Conservation (phyloP, 2,329 filamentous ascomycete species). For the Lasiodiplodia sp. region DNA sequence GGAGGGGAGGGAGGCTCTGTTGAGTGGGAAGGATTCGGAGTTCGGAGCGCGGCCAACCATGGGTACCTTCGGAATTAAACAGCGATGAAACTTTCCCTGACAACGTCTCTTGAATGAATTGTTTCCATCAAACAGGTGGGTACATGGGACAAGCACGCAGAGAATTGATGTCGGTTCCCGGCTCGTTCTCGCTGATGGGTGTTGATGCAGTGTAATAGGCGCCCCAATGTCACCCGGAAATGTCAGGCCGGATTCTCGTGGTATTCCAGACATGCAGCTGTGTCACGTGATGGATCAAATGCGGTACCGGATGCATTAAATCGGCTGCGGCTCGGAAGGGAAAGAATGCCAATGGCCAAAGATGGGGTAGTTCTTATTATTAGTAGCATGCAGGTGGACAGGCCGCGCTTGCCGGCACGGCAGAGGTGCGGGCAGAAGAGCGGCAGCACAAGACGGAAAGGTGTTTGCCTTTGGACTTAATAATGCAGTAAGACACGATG, state of each 20-base stretch:
- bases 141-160: background rate
- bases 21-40: no score
- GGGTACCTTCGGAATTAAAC: no score
- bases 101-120: background rate
- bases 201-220: background rate
- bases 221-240: constrained; percentile 8
- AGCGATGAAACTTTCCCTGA: no score
- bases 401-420: background rate
- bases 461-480: background rate
- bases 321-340: background rate
- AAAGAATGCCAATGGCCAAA: background rate
- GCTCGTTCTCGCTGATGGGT: background rate
- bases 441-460: background rate
- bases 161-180: background rate
- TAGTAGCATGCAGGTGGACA: background rate
- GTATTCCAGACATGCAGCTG: background rate
- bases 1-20: no score
- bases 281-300: background rate
- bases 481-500: background rate
- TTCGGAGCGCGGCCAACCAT: no score
- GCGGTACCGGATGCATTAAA: background rate
- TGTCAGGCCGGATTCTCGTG: background rate
- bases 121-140: background rate
- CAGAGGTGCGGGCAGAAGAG: background rate
- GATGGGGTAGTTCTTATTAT: background rate